Base-by-base conservation (phyloP, 2,329 filamentous ascomycete genomes). In the Ophiocordyceps polyrhachis-furcata region DNA sequence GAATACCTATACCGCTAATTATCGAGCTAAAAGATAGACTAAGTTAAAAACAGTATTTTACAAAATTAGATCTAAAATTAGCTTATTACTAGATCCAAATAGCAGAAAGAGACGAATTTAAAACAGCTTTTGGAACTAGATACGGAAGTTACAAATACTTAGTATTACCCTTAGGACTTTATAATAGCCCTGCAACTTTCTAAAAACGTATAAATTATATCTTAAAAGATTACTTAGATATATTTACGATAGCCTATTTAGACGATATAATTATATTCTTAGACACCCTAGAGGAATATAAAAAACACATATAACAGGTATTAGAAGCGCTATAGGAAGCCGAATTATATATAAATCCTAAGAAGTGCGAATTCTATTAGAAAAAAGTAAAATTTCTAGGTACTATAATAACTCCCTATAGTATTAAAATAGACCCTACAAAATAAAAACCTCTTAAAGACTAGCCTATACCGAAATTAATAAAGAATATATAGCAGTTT, bases 91-190 rank as follows among this genome's bases (percentile, higher is more conserved):
- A 37, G 11, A 43, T 43, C 12, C 20, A 13, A 11, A 37, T 43
- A 23, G 35, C 20, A 13, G 35, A 52, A 49, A 53, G 54, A 6
- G 45, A 64, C 31, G 50, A 62, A 47, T 61, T 49, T 52, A 62
- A 58, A 46, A 63, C 49, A 17, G 54, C 54, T 1, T 65, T 65
- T 45, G 20, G 45, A 19, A 64, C 53, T 1, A 41, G 52, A 23
- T 63, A 56, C 47, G 50, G 56, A 37, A 46, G 51, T 5, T 65
- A 50, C 46, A 44, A 66, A 47, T 65, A 55, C 37, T 40, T 55
- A 35, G 53, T 66, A 11, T 55, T 58, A 48, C 49, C 43, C 9
- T 58, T 60, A 47, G 48, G 43, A 17, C 41, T 59, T 41, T 52
- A 43, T 40, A 57, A 57, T 38, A 44, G 35, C 2, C 44, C 41